These are phyloP conservation scores for Penicillium sp. DNA, from an alignment of 2,329 filamentous ascomycete genomes.

Conservation along the genomic window DNA sequence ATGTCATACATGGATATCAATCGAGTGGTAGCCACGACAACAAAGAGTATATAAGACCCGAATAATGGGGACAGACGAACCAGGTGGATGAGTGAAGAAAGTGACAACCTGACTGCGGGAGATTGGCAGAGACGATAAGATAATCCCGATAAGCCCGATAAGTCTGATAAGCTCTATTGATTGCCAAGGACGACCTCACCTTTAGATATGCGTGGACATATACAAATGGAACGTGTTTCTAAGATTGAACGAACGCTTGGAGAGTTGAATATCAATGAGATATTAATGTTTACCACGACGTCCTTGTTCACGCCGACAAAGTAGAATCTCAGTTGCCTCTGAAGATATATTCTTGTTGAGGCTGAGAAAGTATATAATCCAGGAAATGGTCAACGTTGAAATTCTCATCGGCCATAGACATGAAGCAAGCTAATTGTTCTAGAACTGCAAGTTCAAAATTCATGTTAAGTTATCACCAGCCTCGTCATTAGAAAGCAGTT, in stretches of 20 bases:
- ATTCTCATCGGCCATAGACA: no score
- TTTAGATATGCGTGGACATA: no score
- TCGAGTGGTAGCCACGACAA: not conserved
- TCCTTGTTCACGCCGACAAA: no score
- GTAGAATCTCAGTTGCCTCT: no score
- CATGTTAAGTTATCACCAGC: no score
- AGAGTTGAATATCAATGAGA: not conserved
- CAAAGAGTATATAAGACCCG: not conserved
- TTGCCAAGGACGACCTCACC: not conserved
- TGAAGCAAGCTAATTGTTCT: no score
- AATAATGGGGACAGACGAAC: not conserved
- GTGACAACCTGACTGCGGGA: not conserved
- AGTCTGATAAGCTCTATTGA: not conserved
- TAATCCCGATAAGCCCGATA: not conserved
- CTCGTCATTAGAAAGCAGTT: no score
- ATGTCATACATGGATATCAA: not conserved
- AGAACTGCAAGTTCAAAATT: no score
- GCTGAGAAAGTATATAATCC: no score
- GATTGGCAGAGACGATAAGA: slow-evolving; percentile 3
- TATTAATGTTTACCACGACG: no score
- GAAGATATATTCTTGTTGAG: no score
- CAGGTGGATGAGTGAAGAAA: not conserved
- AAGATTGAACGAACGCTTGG: not conserved
- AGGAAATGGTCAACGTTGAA: no score
- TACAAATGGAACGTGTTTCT: not conserved